These are phyloP conservation scores for Aspergillus awamori DNA, from an alignment of 2,329 filamentous ascomycete species.

Conservation along the genomic window DNA sequence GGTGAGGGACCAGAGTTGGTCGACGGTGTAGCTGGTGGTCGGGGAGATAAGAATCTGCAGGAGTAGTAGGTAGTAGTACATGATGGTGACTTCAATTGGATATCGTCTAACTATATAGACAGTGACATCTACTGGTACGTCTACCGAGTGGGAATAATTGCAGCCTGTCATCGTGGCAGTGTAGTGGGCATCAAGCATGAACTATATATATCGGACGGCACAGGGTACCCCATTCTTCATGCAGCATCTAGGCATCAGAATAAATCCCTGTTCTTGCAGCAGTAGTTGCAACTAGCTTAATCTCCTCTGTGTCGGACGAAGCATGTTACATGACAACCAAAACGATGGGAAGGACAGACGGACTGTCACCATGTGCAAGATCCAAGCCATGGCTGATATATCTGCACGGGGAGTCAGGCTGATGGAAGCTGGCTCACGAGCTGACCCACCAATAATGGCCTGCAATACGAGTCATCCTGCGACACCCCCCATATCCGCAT, in stretches of 20 bases:
- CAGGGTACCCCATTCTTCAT: background rate
- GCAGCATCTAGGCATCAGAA: background rate
- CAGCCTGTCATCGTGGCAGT: too few relatives aligned
- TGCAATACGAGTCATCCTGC: background rate
- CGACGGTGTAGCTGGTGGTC: conserved; percentile 19
- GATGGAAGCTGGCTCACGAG: background rate
- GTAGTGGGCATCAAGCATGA: background rate
- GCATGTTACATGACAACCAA: background rate
- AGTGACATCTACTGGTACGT: too few relatives aligned
- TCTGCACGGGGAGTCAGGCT: background rate
- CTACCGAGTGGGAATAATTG: too few relatives aligned
- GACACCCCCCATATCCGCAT: background rate
- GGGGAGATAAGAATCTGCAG: background rate
- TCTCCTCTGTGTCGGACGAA: background rate
- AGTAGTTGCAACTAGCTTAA: background rate
- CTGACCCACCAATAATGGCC: background rate
- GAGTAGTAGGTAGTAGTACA: background rate
- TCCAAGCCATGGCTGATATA: background rate
- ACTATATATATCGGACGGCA: background rate
- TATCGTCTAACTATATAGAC: too few relatives aligned
- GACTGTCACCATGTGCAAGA: too few relatives aligned
- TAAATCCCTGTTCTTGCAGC: background rate
- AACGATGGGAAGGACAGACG: background rate
- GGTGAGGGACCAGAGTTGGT: conserved; percentile 29
- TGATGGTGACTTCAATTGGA: background rate